These are phyloP conservation scores for Pulicaria dysenterica DNA, from an alignment of 129 eudicot species.

Conservation along the genomic window DNA sequence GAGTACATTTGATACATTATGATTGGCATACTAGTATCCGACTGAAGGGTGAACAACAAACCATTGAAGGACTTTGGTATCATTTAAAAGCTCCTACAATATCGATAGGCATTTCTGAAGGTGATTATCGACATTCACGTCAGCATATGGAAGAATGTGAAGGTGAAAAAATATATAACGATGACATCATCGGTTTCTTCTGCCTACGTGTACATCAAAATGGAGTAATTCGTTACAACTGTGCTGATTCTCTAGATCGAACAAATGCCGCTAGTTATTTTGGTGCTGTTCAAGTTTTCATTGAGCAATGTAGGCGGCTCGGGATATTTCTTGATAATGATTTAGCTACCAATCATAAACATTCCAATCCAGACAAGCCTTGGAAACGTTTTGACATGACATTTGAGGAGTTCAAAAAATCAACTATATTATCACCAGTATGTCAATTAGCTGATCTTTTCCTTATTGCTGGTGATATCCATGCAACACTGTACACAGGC, in stretches of 20 bases:
- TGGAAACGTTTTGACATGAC: conserved; percentile 97
- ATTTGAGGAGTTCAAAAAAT: conserved; percentile 86
- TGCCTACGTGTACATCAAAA: conserved; percentile 81
- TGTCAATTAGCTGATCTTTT: conserved; percentile 76
- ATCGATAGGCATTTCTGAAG: conserved; percentile 82
- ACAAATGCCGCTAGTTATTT: conserved; percentile 97
- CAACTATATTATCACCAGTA: conserved; percentile 78
- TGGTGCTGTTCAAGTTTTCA: conserved; percentile 86
- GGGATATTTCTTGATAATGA: conserved; percentile 91
- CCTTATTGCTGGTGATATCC: conserved; percentile 85
- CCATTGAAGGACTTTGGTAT: conserved; percentile 96
- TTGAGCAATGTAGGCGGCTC: conserved; percentile 89
- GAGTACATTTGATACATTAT: conserved; percentile 70
- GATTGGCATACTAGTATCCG: conserved; percentile 94
- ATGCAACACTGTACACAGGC: conserved; percentile 91
- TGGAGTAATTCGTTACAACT: conserved; percentile 87
- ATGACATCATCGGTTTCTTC: conserved; percentile 73
- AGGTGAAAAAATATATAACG: conserved; percentile 64
- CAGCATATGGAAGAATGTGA: conserved; percentile 53
- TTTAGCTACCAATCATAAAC: conserved; percentile 51
- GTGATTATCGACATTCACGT: conserved; percentile 79
- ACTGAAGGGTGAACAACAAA: conserved; percentile 81
- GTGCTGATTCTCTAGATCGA: conserved; percentile 95
- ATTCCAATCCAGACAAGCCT: conserved; percentile 77
- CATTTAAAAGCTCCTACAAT: conserved; percentile 80